phyloP scores from a whole-genome alignment of 179 eudicot genomes.

The Silene coronaria region DNA sequence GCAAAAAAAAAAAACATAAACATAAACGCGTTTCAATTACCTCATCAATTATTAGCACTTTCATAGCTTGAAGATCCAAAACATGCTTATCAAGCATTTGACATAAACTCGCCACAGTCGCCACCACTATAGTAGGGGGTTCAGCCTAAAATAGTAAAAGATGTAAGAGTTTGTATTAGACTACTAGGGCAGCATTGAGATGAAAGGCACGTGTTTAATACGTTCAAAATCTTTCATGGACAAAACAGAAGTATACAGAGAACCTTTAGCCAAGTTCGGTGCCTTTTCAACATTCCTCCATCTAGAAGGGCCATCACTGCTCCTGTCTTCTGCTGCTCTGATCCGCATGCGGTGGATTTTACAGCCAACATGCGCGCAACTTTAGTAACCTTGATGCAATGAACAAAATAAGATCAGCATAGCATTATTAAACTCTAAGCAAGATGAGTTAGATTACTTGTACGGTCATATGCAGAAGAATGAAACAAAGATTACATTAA shows the following conservation, averaged over 20 bases:
- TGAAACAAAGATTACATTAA: background rate
- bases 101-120: slow-evolving; percentile 76
- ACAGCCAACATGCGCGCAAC: slow-evolving; percentile 82
- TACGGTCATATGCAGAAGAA: background rate
- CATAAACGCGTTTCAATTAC: slow-evolving; percentile 31
- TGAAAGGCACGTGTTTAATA: background rate
- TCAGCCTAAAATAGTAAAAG: slow-evolving; percentile 53
- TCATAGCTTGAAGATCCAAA: slow-evolving; percentile 59
- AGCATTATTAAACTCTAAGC: background rate
- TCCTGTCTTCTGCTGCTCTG: slow-evolving; percentile 50
- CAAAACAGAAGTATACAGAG: slow-evolving; percentile 5
- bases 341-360: slow-evolving; percentile 37
- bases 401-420: slow-evolving; percentile 22
- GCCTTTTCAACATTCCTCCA: slow-evolving; percentile 88
- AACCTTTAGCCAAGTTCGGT: slow-evolving; percentile 90
- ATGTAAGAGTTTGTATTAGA: slow-evolving; percentile 4
- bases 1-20: too few relatives aligned
- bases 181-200: background rate
- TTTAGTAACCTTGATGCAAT: slow-evolving; percentile 61
- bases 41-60: slow-evolving; percentile 85
- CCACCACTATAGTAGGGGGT: slow-evolving; percentile 83
- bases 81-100: slow-evolving; percentile 74
- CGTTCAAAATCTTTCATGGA: background rate
- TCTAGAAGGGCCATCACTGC: slow-evolving; percentile 93
- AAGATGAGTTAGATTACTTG: background rate